Evolutionary conservation across 495 filamentous ascomycete genomes (phyloP), one percentile per base, ranked within the genome.

Genomic region (Penicillium herquei): DNA sequence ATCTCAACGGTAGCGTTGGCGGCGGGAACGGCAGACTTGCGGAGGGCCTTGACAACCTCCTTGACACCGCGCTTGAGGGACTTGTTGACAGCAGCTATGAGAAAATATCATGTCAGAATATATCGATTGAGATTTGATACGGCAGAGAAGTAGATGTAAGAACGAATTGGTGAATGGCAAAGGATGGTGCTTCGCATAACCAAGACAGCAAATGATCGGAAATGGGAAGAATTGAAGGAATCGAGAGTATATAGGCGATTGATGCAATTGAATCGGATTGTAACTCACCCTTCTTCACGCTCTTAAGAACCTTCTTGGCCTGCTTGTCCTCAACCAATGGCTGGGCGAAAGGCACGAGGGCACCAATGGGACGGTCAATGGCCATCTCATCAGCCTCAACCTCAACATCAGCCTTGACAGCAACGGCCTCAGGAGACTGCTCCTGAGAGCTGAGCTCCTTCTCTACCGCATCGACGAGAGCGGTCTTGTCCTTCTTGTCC

Each of bases 11-110:
- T 62, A 17, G 78, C 78, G 48, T 83, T 80, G 57, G 81, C 74
- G 33, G 73, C 72, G 52, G 74, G 69, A 45, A 83, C 72, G 52
- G 90, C 81, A 6, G 88, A 89, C 77, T 96, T 96, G 72, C 92
- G 89, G 63, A 99, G 87, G 17, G 91, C 84, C 79, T 99, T 99
- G 76, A 96, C 90, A 69, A 94, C 91, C 77, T 99, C 94, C 76
- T 98, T 98, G 40, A 98, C 93, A 74, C 94, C 94, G 66, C 95
- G 92, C 76, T 93, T 91, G 72, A 99, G 87, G 54, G 88, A 85
- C 76, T 92, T 94, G 76, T 89, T 83, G 75, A 95, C 96, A 55
- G 91, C 90, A 49, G 91, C 93, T 98, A 46, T 43, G 49, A 35
- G 50, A 35, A 49, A 49, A n/a, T 16, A 50, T 31, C 12, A 40